Conservation (phyloP, 345 rosid species). For the Corymbia maculata region DNA sequence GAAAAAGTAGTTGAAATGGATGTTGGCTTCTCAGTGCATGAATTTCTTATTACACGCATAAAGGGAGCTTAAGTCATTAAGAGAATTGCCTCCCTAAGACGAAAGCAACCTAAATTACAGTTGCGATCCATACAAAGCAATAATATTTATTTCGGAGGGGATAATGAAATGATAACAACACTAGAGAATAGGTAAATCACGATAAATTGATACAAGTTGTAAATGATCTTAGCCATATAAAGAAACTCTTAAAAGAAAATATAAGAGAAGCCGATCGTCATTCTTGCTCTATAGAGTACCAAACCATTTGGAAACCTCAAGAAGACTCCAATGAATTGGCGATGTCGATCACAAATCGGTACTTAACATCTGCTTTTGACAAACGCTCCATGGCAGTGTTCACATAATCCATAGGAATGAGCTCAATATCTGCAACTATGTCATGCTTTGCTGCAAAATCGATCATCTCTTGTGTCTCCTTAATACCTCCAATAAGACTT, state of each 20-base stretch:
- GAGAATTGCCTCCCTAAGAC: background rate
- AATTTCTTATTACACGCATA: background rate
- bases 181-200: background rate
- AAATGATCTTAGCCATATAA: background rate
- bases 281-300: background rate
- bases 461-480: constrained; percentile 28
- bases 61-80: background rate
- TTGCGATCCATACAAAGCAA: background rate
- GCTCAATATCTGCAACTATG: constrained; percentile 7
- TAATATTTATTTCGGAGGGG: background rate
- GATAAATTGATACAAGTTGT: background rate
- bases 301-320: background rate
- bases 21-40: background rate
- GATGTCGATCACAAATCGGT: constrained; percentile 19
- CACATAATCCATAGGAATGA: constrained; percentile 15
- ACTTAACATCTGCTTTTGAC: constrained; percentile 4
- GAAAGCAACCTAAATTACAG: background rate
- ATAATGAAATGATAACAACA: background rate
- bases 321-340: constrained; percentile 4
- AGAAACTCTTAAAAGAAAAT: background rate
- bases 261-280: background rate
- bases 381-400: constrained; percentile 16
- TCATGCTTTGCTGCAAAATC: constrained; percentile 11
- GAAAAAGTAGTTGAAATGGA: background rate
- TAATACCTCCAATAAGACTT: constrained; percentile 9